phyloP scores from a whole-genome alignment of 768 basidiomycete genomes.

The Xerocomellus dryophilus region DNA sequence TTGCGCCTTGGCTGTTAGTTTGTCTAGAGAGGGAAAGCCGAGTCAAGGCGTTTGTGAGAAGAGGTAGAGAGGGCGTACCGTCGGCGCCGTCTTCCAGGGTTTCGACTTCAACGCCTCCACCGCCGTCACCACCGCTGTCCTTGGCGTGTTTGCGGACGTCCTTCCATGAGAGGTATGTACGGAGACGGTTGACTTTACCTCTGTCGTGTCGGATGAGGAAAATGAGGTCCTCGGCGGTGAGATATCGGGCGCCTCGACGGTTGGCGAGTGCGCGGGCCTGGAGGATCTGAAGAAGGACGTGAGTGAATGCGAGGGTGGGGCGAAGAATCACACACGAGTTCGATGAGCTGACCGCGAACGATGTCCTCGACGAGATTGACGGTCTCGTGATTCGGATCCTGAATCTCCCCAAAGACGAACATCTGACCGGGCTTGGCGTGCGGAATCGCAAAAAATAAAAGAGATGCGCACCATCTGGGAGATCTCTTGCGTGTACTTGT shows the following conservation, averaged over 20 bases:
- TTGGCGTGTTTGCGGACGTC: slow-evolving; percentile 95
- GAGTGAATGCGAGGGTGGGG: not conserved
- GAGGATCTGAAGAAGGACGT: slow-evolving; percentile 55
- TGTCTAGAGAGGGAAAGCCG: slow-evolving; percentile 47
- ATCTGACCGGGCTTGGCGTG: slow-evolving; percentile 49
- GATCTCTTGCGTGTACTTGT: slow-evolving; percentile 90
- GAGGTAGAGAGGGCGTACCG: slow-evolving; percentile 41
- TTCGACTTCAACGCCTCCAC: slow-evolving; percentile 78
- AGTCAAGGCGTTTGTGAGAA: not conserved
- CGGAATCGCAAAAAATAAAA: not conserved
- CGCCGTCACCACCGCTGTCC: slow-evolving; percentile 80
- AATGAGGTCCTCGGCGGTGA: slow-evolving; percentile 92
- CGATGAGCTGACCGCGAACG: slow-evolving; percentile 84
- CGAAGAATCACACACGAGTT: slow-evolving; percentile 53
- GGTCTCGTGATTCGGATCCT: slow-evolving; percentile 83
- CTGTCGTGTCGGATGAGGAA: slow-evolving; percentile 94
- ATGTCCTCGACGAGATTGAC: slow-evolving; percentile 96
- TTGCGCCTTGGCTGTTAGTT: slow-evolving; percentile 77
- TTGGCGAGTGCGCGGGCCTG: slow-evolving; percentile 84
- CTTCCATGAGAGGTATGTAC: slow-evolving; percentile 96
- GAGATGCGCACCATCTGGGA: slow-evolving; percentile 75
- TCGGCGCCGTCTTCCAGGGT: slow-evolving; percentile 80
- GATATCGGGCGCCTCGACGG: slow-evolving; percentile 78
- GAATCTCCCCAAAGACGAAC: slow-evolving; percentile 96
- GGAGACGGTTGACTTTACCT: slow-evolving; percentile 87